Conservation (phyloP, 352 stramenopile species). For the Pythium aphanidermatum region DNA sequence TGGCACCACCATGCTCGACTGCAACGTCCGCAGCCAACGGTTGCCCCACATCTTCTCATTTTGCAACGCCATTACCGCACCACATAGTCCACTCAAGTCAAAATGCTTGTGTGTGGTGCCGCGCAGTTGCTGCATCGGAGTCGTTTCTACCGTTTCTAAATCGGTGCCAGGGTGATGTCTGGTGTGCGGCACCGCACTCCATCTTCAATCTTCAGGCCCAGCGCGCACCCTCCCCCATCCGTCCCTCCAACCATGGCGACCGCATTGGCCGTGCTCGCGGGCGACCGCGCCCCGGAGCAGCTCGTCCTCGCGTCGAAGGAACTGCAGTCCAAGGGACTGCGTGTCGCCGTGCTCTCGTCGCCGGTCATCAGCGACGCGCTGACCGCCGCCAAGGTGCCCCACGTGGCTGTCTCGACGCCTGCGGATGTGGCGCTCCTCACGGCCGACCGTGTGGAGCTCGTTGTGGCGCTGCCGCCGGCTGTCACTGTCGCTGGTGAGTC, state of each 20-base stretch:
- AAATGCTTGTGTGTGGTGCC: not conserved
- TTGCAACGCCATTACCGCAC: not conserved
- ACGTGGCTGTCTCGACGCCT: constrained; percentile 56
- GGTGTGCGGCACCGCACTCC: constrained; percentile 9
- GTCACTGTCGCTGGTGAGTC: constrained; percentile 22
- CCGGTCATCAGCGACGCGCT: constrained; percentile 45
- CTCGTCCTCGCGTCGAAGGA: constrained; percentile 45
- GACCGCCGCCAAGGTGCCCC: constrained; percentile 64
- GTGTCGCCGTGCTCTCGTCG: constrained; percentile 59
- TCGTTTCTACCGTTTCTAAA: constrained; percentile 11
- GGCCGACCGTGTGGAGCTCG: constrained; percentile 56
- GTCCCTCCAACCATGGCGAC: constrained; percentile 22
- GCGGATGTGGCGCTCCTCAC: constrained; percentile 65
- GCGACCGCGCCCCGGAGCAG: constrained; percentile 32
- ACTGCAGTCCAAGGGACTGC: constrained; percentile 49
- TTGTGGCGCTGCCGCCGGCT: constrained; percentile 51
- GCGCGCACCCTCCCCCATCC: not conserved
- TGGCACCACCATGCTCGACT: too few species aligned
- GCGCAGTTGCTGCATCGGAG: not conserved
- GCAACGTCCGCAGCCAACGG: constrained; percentile 3
- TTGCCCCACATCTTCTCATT: not conserved
- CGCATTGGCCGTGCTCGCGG: constrained; percentile 68
- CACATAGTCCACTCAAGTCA: not conserved
- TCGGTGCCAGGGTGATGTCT: not conserved
- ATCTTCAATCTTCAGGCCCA: constrained; percentile 13